Evolutionary conservation across 2,329 filamentous ascomycete species (phyloP).

Genomic region (Xylariomycetidae sp.): DNA sequence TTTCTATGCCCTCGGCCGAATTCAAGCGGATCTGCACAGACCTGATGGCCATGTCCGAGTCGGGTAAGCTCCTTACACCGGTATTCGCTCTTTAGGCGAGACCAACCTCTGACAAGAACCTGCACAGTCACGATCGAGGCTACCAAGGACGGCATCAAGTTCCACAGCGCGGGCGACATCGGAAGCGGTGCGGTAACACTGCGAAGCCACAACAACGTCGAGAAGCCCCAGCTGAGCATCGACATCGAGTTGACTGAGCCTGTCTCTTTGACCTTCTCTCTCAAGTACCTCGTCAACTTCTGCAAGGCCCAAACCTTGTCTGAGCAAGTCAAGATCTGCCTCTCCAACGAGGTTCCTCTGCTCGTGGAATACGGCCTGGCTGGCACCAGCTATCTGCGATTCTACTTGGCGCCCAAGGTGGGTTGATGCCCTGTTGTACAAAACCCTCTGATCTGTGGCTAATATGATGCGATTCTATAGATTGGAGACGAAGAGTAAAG

Average conservation of each 20-base stretch:
- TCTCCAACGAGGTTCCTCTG: slow-evolving; percentile 93
- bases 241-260: slow-evolving; percentile 88
- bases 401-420: slow-evolving; percentile 98
- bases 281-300: slow-evolving; percentile 99
- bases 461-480: slow-evolving; percentile 36
- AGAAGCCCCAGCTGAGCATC: slow-evolving; percentile 81
- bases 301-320: slow-evolving; percentile 93
- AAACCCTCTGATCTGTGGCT: no score
- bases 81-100: slow-evolving; percentile 1
- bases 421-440: slow-evolving; percentile 24
- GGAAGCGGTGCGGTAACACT: slow-evolving; percentile 91
- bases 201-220: slow-evolving; percentile 79
- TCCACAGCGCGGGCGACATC: slow-evolving; percentile 88
- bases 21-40: slow-evolving; percentile 95
- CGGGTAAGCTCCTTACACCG: slow-evolving; percentile 58
- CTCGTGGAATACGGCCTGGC: slow-evolving; percentile 84
- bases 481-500: slow-evolving; percentile 62
- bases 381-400: slow-evolving; percentile 83
- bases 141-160: slow-evolving; percentile 95
- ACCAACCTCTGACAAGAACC: no score
- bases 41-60: slow-evolving; percentile 87
- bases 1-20: slow-evolving; percentile 81
- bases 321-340: slow-evolving; percentile 76
- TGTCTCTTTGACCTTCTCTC: slow-evolving; percentile 90
- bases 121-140: slow-evolving; percentile 89